Base-by-base conservation (phyloP, 768 basidiomycete species). In the Lactifluus subvellereus region DNA sequence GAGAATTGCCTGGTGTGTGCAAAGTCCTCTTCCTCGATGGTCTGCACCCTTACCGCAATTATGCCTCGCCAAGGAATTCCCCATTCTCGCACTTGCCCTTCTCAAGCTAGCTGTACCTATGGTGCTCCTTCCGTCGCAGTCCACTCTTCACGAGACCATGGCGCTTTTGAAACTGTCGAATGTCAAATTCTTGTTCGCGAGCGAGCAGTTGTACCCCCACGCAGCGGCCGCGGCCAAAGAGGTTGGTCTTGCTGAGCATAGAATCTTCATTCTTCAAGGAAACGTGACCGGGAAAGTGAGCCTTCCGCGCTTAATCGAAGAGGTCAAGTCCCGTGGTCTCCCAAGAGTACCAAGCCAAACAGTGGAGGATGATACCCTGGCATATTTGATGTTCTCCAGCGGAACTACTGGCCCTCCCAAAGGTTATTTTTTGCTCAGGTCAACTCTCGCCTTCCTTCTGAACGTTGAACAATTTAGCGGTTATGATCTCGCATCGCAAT, bases 321-420 rank as follows among this genome's bases (percentile, higher is more conserved):
- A 71, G 10, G 78, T 77, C 32, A 74, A 72, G 47, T 66, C 62
- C 11, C 76, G 74, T 22, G 72, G 74, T 0, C 67, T 80, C 1
- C 77, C 81, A 8, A 70, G 76, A 1, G 68, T 81, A 1, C 74
- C 75, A 1, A 72, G 83, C 37, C 77, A 76, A 47, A 74, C 77
- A 0, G 86, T 81, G 0, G 73, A 66, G 18, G 76, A 74, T 35
- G 74, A 85, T 62, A 87, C 84, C 0, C 73, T 89, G 1, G 88
- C 86, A 0, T 88, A 90, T 70, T 75, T 91, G 3, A 75, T 86
- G 0, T 89, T 88, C 69, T 91, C 89, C 0, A 90, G 89, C 67
- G 89, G 89, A 27, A 91, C 89, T 0, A 89, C 80, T 62, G 89
- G 89, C 0, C 74, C 85, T 4, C 87, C 89, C 0, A 91, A 91